These are phyloP conservation scores for Magnolia kwangsiensis DNA, from an alignment of 164 flowering plant species.

Conservation along the genomic window DNA sequence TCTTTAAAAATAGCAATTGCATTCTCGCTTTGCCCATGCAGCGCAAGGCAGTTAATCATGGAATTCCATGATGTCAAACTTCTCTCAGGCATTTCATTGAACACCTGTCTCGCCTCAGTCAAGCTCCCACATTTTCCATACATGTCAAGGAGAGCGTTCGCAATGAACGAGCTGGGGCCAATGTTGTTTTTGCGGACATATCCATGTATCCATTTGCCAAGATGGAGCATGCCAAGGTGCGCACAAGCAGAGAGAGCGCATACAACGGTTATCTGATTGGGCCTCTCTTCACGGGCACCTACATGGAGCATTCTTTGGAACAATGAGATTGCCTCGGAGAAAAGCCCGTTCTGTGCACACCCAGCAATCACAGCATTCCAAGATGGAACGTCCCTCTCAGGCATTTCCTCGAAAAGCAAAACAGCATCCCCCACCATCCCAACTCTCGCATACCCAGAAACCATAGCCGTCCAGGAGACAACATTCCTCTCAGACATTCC, in stretches of 20 bases:
- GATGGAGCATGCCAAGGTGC: conserved; percentile 54
- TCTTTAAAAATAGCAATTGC: conserved; percentile 52
- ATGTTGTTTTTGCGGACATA: conserved; percentile 35
- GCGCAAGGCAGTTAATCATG: conserved; percentile 56
- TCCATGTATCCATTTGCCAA: conserved; percentile 55
- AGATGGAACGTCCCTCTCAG: conserved; percentile 52
- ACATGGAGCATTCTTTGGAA: conserved; percentile 43
- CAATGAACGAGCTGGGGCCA: conserved; percentile 29
- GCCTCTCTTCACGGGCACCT: conserved; percentile 18
- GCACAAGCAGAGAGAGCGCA: conserved; percentile 60
- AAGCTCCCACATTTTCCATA: conserved; percentile 72
- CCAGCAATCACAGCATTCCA: conserved; percentile 71
- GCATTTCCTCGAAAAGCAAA: conserved; percentile 50
- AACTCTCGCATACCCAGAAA: conserved; percentile 45
- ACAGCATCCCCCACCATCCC: conserved; percentile 49
- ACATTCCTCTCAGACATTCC: conserved; percentile 55
- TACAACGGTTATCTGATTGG: conserved; percentile 47
- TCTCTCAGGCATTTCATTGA: conserved; percentile 28
- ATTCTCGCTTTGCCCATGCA: conserved; percentile 44
- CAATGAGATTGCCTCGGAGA: conserved; percentile 41
- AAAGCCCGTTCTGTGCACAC: conserved; percentile 58
- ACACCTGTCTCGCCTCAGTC: conserved; percentile 38
- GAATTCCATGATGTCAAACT: conserved; percentile 59
- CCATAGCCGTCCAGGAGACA: conserved; percentile 67
- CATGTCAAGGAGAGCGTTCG: conserved; percentile 58